phyloP scores from a whole-genome alignment of 2,329 filamentous ascomycete genomes.

The Trichoderma endophyticum region DNA sequence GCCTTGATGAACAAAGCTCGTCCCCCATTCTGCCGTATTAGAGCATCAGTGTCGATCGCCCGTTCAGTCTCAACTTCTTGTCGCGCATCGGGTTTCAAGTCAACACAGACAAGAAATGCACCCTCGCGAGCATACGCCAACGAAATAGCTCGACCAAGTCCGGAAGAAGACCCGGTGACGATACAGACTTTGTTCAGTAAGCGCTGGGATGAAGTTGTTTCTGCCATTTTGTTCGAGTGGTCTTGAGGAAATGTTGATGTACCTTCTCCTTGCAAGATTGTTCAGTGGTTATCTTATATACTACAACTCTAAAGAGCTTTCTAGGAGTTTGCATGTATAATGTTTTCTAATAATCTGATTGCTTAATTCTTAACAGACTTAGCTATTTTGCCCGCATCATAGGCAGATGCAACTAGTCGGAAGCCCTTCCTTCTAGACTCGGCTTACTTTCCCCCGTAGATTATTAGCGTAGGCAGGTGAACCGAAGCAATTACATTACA shows the following conservation, averaged over 20 bases:
- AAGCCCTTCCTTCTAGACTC: neutral
- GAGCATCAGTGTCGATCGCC: slow-evolving; percentile 34
- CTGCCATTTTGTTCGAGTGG: neutral
- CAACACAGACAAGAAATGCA: slow-evolving; percentile 41
- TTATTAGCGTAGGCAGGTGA: neutral
- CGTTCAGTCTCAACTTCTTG: slow-evolving; percentile 28
- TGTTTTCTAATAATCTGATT: neutral
- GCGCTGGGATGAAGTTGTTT: neutral
- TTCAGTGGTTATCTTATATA: neutral
- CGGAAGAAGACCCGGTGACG: slow-evolving; percentile 46
- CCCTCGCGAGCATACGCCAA: slow-evolving; percentile 40
- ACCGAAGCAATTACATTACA: neutral
- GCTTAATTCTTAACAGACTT: neutral
- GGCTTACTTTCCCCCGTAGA: neutral
- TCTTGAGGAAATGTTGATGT: neutral
- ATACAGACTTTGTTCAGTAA: slow-evolving; percentile 26
- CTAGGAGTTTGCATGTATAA: neutral
- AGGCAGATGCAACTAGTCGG: neutral
- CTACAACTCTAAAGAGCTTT: neutral
- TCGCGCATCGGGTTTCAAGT: slow-evolving; percentile 32
- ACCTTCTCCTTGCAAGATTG: neutral
- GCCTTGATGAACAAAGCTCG: slow-evolving; percentile 41
- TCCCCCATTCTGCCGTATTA: slow-evolving; percentile 35
- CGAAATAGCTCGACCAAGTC: slow-evolving; percentile 46
- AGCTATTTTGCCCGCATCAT: neutral